A percentile compares a stretch with the other conserved stretches of the same genome.
phyloP scores from a whole-genome alignment of 2,329 filamentous ascomycete genomes.

The Colletotrichum chrysophilum region DNA sequence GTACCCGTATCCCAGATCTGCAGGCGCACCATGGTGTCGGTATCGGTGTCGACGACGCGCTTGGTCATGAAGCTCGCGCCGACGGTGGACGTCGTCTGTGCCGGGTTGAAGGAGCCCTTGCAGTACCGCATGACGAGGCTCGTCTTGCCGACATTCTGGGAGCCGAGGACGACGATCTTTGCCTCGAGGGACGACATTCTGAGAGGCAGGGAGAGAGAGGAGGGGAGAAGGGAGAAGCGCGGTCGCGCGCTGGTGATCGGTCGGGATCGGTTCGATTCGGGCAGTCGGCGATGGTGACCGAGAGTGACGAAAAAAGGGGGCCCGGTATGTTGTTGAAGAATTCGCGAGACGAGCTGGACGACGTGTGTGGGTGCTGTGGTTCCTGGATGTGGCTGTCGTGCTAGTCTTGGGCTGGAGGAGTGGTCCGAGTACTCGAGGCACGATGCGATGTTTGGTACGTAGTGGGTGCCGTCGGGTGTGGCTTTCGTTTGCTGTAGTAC shows the following conservation, averaged over 20 bases:
- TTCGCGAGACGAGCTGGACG: neutral
- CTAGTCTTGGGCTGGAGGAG: conserved; percentile 4
- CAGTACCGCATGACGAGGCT: conserved; percentile 79
- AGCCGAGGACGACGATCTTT: conserved; percentile 82
- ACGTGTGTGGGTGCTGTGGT: neutral
- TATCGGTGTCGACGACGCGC: conserved; percentile 81
- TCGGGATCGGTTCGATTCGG: neutral
- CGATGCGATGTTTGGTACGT: neutral
- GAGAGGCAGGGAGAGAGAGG: neutral
- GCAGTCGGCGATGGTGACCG: neutral
- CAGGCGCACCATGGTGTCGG: conserved; percentile 84
- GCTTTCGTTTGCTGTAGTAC: neutral
- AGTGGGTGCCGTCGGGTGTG: neutral
- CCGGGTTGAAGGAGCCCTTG: conserved; percentile 72
- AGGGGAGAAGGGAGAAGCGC: neutral
- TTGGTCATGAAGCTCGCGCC: conserved; percentile 83
- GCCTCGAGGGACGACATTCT: conserved; percentile 71
- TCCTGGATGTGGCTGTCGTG: conserved; percentile 14
- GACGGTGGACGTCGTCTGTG: conserved; percentile 72
- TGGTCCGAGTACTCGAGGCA: conserved; percentile 2
- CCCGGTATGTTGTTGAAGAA: neutral
- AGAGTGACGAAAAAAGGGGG: neutral
- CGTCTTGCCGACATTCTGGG: conserved; percentile 82
- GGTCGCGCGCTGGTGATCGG: neutral
- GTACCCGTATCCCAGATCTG: conserved; percentile 93